Evolutionary conservation across 148 eudicot genomes (phyloP), one percentile per base, ranked within the genome.

Genomic region (Camellia sinensis): DNA sequence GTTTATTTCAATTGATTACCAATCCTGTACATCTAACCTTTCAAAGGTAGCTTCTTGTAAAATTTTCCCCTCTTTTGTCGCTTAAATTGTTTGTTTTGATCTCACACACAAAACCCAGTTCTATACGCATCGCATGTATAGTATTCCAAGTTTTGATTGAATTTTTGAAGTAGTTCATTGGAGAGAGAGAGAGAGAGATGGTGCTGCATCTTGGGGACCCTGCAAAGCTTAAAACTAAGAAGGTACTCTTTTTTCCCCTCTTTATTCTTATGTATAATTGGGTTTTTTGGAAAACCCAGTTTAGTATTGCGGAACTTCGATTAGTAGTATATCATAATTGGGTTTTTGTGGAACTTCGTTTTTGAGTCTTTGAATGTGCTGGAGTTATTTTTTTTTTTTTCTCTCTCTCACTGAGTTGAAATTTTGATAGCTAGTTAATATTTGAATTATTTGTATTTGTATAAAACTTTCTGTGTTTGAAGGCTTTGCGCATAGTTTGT

Each of bases 141-240:
- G 9, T 21, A 2, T 11, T 63, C 40, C 67, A 63, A 63, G 8
- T 29, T 63, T 63, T 10, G 13, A 63, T 22, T 63, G 8, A 63
- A n/a, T 63, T 22, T 63, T 22, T 63, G 67, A 6, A 63, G 12
- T 10, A 5, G 67, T 19, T 63, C 19, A 63, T 19, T 7, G 8
- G 10, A 63, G 40, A 8, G 2, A 22, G 67, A 19, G 40, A 22
- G 67, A 6, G 59, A 52, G 43, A 53, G 53, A 60, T 56, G 76
- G 56, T 73, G 76, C 76, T 73, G 76, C 63, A 73, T 13, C 56
- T 54, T 56, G 0, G 64, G 63, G 76, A 73, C 48, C 76, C 76
- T 7, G n/a, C 64, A 46, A 73, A 73, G 76, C 63, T 73, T 64
- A 80, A 81, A 75, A 84, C 87, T 54, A 85, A 84, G 74, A 81